Base-by-base conservation (phyloP, 2,329 filamentous ascomycete species). In the Cladosporium sp. region DNA sequence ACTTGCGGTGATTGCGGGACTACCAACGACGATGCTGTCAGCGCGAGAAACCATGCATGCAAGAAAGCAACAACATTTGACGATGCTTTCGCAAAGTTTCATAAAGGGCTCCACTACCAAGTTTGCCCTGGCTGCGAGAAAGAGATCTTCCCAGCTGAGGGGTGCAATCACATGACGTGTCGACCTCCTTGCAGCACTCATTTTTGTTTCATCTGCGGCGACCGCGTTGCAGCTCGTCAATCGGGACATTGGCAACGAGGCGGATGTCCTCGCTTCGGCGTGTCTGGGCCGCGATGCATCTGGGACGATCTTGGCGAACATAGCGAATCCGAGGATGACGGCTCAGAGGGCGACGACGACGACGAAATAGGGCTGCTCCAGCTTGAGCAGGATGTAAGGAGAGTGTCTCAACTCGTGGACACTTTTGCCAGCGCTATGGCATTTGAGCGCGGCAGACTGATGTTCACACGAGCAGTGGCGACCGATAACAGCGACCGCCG, bases 131-230 rank as follows among this genome's bases (percentile, higher is more conserved):
- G 67, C n/a, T 70, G 68, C 59, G 29, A 59, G 18, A 60, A 56
- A 8, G 37, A 53, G 11, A 62, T 67, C 18, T 26, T 29, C 7
- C 62, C 59, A 23, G 33, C 46, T 11, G 68, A 68, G 4, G 68
- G 65, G 5, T 70, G 68, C 58, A 70, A 70, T 33, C 62, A 65
- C 31, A 63, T 70, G 40, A 59, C 31, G 4, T 68, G 68, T 35
- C 55, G 33, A 2, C 55, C 55, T 37, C 52, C 57, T 16, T 71
- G 71, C 26, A 55, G 64, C 4, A 67, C 69, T 3, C 44, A 70
- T 37, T 68, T 73, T 49, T 70, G 69, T 61, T 68, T 65, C 50
- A 28, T 67, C 33, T 70, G 68, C 40, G 68, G 67, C 29, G 21
- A 52, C 11, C 23, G 31, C 16, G 55, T 52, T 16, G 62, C 55